Conservation (phyloP, 2,329 filamentous ascomycete species). For the Aspergillus sp. region DNA sequence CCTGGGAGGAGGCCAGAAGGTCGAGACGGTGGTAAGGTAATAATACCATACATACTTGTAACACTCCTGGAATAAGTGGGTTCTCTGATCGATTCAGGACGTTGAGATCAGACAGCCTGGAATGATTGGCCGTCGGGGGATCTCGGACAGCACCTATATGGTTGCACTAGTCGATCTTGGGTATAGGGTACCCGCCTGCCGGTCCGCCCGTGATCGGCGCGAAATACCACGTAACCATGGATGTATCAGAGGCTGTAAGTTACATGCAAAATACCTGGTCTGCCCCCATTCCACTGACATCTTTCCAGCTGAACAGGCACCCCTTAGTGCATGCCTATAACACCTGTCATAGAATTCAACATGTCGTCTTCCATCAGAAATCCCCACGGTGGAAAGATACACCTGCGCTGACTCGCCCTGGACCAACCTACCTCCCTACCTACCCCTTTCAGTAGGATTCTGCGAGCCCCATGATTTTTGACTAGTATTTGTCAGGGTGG, state of each 20-base stretch:
- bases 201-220: slow-evolving; percentile 19
- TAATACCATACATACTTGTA: neutral
- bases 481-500: slow-evolving; percentile 6
- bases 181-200: slow-evolving; percentile 20
- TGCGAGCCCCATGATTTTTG: neutral
- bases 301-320: neutral
- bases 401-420: no score
- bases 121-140: slow-evolving; percentile 17
- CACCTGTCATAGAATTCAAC: no score
- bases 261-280: no score
- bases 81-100: slow-evolving; percentile 5
- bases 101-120: slow-evolving; percentile 12
- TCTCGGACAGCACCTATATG: slow-evolving; percentile 12
- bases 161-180: slow-evolving; percentile 7
- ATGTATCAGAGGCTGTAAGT: no score
- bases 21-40: neutral
- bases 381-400: no score
- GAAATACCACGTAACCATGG: no score
- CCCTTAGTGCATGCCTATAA: no score
- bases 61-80: slow-evolving; percentile 5
- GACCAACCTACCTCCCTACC: no score
- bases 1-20: no score
- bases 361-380: no score
- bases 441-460: slow-evolving; percentile 3
- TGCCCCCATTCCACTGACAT: neutral